phyloP scores from a whole-genome alignment of 768 basidiomycete genomes.

The Leccinum aurantiacum region DNA sequence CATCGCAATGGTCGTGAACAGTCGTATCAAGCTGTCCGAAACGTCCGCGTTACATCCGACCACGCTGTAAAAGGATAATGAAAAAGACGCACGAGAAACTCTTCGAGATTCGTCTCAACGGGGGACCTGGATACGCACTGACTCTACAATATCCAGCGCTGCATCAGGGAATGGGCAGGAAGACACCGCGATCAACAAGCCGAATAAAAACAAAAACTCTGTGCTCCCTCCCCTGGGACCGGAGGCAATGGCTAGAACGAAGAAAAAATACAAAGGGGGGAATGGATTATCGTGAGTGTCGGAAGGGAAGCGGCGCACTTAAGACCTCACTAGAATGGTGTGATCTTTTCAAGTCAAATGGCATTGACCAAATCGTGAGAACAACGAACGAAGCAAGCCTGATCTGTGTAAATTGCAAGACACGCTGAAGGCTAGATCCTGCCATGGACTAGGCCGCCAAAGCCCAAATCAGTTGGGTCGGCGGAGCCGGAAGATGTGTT shows the following conservation, averaged over 20 bases:
- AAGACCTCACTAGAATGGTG: background rate
- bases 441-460: background rate
- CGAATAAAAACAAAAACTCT: background rate
- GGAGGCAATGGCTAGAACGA: background rate
- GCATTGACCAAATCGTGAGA: background rate
- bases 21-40: background rate
- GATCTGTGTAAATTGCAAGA: background rate
- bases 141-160: background rate
- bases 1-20: background rate
- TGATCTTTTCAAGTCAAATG: background rate
- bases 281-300: background rate
- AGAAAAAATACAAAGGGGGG: background rate
- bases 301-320: background rate
- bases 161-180: background rate
- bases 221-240: background rate
- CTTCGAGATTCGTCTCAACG: background rate
- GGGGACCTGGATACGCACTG: background rate
- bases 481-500: background rate
- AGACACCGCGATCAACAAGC: background rate
- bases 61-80: background rate
- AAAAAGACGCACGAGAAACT: background rate
- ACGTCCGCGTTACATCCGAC: background rate
- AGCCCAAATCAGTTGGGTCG: background rate
- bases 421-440: background rate
- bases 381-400: background rate